Evolutionary conservation across 257 asterid genomes (phyloP).

Genomic region (Petunia axillaris): DNA sequence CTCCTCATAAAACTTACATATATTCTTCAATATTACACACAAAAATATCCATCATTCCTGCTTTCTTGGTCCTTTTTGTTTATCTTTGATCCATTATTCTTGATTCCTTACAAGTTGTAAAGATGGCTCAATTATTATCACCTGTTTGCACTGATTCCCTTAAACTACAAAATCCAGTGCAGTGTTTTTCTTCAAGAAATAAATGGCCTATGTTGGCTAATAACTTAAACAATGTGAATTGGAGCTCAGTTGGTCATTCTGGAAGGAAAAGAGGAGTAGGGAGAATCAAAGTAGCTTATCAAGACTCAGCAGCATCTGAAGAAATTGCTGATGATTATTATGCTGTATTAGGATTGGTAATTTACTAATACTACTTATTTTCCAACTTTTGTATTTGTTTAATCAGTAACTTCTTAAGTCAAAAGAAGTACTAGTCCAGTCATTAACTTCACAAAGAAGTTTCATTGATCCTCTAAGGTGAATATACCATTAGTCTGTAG

Average conservation of each 20-base stretch:
- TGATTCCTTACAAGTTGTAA: neutral
- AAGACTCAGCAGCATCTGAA: conserved; percentile 52
- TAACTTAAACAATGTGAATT: conserved; percentile 32
- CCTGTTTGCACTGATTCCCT: conserved; percentile 77
- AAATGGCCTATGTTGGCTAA: conserved; percentile 42
- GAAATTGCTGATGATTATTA: conserved; percentile 85
- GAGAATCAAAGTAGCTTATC: conserved; percentile 63
- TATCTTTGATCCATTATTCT: conserved; percentile 4
- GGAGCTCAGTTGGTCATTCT: conserved; percentile 47
- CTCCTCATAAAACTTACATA: conserved; percentile 50
- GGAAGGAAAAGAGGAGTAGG: conserved; percentile 50
- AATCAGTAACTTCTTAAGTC: neutral
- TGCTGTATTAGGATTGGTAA: conserved; percentile 86
- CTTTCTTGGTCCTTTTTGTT: neutral
- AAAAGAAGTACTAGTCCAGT: neutral
- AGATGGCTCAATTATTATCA: conserved; percentile 67
- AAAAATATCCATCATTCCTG: conserved; percentile 27
- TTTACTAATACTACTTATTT: neutral
- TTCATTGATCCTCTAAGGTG: neutral
- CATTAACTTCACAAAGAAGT: neutral
- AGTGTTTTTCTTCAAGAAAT: conserved; percentile 49
- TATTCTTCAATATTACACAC: conserved; percentile 18
- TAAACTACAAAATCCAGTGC: conserved; percentile 59
- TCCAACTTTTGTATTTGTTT: neutral
- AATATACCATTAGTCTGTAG: neutral